Evolutionary conservation across 148 eudicot genomes (phyloP).

Genomic region (Amaranthus hypochondriacus): DNA sequence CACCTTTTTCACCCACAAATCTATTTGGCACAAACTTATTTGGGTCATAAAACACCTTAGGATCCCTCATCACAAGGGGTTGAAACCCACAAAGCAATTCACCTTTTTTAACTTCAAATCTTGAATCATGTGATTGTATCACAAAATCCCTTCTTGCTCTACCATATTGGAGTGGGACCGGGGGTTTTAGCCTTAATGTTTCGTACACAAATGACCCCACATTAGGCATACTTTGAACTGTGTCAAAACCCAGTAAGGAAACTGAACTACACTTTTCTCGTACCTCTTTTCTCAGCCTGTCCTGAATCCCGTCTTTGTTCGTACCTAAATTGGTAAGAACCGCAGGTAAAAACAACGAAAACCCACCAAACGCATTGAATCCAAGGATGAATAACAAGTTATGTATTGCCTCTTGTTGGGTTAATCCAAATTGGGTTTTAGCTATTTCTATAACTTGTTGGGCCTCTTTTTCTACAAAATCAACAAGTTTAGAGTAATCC

Average conservation of each 20-base stretch:
- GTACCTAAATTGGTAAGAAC: constrained; percentile 34
- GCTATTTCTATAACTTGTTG: constrained; percentile 43
- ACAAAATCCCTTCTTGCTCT: constrained; percentile 74
- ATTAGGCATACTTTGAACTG: constrained; percentile 47
- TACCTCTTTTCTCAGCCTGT: constrained; percentile 51
- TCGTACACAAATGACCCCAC: constrained; percentile 77
- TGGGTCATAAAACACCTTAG: constrained; percentile 62
- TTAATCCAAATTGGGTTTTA: constrained; percentile 50
- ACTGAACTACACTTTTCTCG: constrained; percentile 27
- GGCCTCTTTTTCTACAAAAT: constrained; percentile 52
- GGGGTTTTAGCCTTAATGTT: constrained; percentile 63
- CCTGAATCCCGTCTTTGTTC: constrained; percentile 40
- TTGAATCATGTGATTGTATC: constrained; percentile 50
- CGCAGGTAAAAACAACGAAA: constrained; percentile 42
- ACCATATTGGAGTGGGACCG: constrained; percentile 68
- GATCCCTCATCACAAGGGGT: constrained; percentile 65
- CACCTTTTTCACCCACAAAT: constrained; percentile 48
- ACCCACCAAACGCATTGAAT: constrained; percentile 84
- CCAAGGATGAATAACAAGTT: constrained; percentile 70
- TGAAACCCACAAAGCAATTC: constrained; percentile 87
- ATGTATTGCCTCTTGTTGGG: constrained; percentile 48
- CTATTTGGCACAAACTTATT: constrained; percentile 52
- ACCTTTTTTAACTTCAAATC: constrained; percentile 67
- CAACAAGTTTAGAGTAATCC: constrained; percentile 51
- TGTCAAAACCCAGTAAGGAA: constrained; percentile 30